phyloP scores from a whole-genome alignment of 176 grass and related monocot genomes.

The Eragrostis curvula region DNA sequence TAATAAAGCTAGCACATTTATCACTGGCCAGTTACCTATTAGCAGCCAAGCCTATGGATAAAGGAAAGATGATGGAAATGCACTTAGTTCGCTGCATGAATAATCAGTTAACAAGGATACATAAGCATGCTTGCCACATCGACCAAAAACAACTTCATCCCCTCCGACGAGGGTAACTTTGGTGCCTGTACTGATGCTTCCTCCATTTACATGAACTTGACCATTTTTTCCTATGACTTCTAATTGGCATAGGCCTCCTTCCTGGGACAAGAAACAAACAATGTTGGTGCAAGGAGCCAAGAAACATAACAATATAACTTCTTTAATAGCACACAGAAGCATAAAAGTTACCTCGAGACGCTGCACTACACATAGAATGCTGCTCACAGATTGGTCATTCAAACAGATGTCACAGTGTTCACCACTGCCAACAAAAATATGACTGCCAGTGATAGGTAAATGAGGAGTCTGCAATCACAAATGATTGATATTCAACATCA shows the following conservation, averaged over 20 bases:
- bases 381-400: conserved; percentile 44
- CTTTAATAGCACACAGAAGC: conserved; percentile 19
- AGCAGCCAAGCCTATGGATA: conserved; percentile 16
- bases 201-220: conserved; percentile 60
- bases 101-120: conserved; percentile 67
- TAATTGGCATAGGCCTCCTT: conserved; percentile 40
- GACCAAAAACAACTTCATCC: conserved; percentile 68
- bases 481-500: conserved; percentile 24
- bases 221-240: conserved; percentile 61
- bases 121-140: conserved; percentile 50
- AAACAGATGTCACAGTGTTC: conserved; percentile 45
- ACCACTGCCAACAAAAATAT: conserved; percentile 49
- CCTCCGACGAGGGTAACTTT: conserved; percentile 51
- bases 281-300: conserved; percentile 27
- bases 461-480: conserved; percentile 59
- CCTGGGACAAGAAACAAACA: conserved; percentile 32
- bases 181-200: background rate
- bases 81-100: background rate
- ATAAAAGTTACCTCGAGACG: conserved; percentile 49
- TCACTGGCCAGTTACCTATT: conserved; percentile 5
- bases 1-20: conserved; percentile 27
- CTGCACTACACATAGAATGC: conserved; percentile 56
- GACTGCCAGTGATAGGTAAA: conserved; percentile 23
- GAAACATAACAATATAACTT: conserved; percentile 17
- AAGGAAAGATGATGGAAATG: conserved; percentile 3